Evolutionary conservation across 2,329 filamentous ascomycete genomes (phyloP), one percentile per base, ranked within the genome.

Genomic region (Lachnellula suecica): DNA sequence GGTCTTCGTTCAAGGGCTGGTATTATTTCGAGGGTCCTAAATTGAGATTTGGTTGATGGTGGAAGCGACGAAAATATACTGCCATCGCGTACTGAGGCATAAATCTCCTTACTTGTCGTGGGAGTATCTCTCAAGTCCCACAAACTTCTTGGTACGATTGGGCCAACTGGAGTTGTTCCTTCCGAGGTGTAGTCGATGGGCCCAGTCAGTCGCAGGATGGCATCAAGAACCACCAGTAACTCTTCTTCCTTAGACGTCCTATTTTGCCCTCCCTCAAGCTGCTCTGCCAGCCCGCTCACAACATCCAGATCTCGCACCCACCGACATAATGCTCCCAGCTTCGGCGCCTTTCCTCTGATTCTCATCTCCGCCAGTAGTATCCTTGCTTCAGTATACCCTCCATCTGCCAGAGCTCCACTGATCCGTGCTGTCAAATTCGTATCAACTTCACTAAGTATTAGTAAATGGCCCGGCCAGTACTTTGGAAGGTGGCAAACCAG

Each of bases 231-330:
- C 22, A 71, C 66, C 9, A 89, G 73, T 0, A 84, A 72, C 49
- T 85, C 79, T 31, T 76, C 69, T 10, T 84, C 79, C 41, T 71
- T 73, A 2, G 66, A 61, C 0, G 73, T 72, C 31, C 78, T 72
- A 48, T 71, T 60, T 3, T 68, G 41, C 24, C 50, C 51, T 2
- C 74, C 74, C 2, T 73, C 73, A 0, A 79, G 71, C 48, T 79
- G 73, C 20, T 82, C 81, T 3, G 82, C 82, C 7, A 88, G 70
- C 2, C 84, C 84, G 58, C 82, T 86, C 45, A 88, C 81, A 22
- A 88, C 81, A 61, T 89, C 85, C 23, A 89, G 71, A 63, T 88
- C 85, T 52, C 86, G 78, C 4, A 89, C 85, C 86, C 86, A 89
- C 51, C 86, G 81, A 66, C 85, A 88, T 7, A 89, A 69, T 1